These are phyloP conservation scores for Pythium myriotylum DNA, from an alignment of 352 stramenopile genomes.

Conservation along the genomic window DNA sequence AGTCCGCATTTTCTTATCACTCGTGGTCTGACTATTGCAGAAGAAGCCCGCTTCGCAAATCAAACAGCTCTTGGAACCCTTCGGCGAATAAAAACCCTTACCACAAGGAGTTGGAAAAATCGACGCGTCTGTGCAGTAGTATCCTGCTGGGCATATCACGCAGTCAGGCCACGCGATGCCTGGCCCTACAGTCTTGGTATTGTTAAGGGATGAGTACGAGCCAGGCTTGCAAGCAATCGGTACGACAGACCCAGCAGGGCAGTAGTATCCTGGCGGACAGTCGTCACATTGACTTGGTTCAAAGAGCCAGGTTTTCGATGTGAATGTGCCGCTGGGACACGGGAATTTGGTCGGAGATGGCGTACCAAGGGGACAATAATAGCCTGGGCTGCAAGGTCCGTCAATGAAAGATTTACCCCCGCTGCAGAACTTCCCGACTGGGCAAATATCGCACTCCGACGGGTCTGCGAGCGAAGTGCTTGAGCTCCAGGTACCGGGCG, in stretches of 20 bases:
- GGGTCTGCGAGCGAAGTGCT: constrained; percentile 61
- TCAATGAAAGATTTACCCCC: constrained; percentile 80
- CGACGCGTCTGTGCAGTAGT: constrained; percentile 74
- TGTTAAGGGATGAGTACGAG: constrained; percentile 74
- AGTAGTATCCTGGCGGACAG: constrained; percentile 80
- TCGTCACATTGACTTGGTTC: constrained; percentile 77
- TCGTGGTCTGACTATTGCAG: constrained; percentile 74
- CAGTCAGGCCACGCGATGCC: constrained; percentile 63
- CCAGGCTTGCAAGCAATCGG: constrained; percentile 76
- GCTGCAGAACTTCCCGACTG: constrained; percentile 85
- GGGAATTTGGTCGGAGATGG: constrained; percentile 63
- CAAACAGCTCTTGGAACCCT: constrained; percentile 57
- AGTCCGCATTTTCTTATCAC: constrained; percentile 58
- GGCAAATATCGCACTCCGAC: constrained; percentile 78
- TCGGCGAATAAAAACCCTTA: constrained; percentile 60
- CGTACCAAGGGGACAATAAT: constrained; percentile 91
- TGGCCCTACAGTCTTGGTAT: constrained; percentile 65
- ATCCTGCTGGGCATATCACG: constrained; percentile 76
- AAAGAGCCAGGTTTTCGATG: constrained; percentile 70
- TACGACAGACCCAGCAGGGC: constrained; percentile 54
- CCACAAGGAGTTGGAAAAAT: constrained; percentile 67
- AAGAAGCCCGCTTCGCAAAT: constrained; percentile 77
- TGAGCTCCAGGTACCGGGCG: constrained; percentile 86
- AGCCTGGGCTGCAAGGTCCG: constrained; percentile 66
- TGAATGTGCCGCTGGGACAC: constrained; percentile 87